Evolutionary conservation across 106 monocot genomes (phyloP), one percentile per base, ranked within the genome.

Genomic region (Dioscorea zingiberensis): DNA sequence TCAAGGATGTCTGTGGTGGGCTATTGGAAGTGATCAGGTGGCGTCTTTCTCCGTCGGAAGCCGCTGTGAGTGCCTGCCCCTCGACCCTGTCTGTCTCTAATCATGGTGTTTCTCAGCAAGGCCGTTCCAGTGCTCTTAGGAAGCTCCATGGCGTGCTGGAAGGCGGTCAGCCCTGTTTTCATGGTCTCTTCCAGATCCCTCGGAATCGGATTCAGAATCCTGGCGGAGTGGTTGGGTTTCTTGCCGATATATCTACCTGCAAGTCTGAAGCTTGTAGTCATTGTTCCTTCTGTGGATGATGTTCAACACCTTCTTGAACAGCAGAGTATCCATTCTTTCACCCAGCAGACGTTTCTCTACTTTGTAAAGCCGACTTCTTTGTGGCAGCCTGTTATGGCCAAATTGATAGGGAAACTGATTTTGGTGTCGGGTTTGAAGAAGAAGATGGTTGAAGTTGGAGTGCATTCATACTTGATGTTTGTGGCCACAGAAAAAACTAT

Each of bases 371-470:
- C 86, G 2, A 38, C 67, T 27, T 76, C 65, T 59, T 14, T 27
- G 25, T 97, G 91, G 97, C 76, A 78, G 32, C 73, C 85, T 9
- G 73, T 80, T 13, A n/a, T 97, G 1, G 47, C 47, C 17, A 77
- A 71, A 73, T 63, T 97, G 59, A 60, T 89, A 18, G 92, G 92
- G 46, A 76, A 65, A 66, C 47, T 70, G 44, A 67, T 97, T 22
- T 27, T 23, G 21, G 28, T 97, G 3, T 85, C 81, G 7, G 74
- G 81, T 17, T 77, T 97, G 73, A 84, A 81, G 83, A 92, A 78
- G 62, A 92, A 79, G 64, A 14, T 73, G 69, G 70, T 88, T 16
- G 70, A 63, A 71, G 83, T 86, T 25, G 81, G 58, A 25, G 66
- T 74, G 19, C 69, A 73, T 25, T 69, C 79, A 8, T 73, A 86